phyloP scores from a whole-genome alignment of 1,139 yeast species.

The Zygosaccharomyces sapae region DNA sequence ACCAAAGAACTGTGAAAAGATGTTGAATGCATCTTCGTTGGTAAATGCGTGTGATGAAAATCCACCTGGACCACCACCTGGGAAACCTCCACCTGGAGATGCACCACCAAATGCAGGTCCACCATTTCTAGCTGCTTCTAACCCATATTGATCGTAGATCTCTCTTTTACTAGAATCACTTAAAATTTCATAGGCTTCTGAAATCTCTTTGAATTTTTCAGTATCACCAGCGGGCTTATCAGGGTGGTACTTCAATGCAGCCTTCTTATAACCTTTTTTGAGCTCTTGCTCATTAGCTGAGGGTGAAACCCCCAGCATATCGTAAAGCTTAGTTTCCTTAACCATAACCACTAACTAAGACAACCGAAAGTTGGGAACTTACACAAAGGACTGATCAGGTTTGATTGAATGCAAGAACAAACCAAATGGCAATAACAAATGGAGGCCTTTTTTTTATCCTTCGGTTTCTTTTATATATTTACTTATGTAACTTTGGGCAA shows the following conservation, averaged over 20 bases:
- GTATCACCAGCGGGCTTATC: slow-evolving; percentile 94
- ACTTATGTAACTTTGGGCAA: too few species aligned
- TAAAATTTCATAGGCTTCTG: slow-evolving; percentile 82
- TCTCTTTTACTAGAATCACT: slow-evolving; percentile 79
- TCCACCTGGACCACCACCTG: slow-evolving; percentile 57
- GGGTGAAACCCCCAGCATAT: slow-evolving; percentile 70
- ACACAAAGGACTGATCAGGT: too few species aligned
- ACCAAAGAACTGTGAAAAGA: slow-evolving; percentile 46
- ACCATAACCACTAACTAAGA: too few species aligned
- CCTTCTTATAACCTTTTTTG: slow-evolving; percentile 81
- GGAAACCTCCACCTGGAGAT: slow-evolving; percentile 43
- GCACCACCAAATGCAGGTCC: slow-evolving; percentile 61
- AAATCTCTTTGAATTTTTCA: slow-evolving; percentile 87
- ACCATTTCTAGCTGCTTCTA: slow-evolving; percentile 79
- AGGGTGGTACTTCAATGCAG: slow-evolving; percentile 86
- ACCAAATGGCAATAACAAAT: too few species aligned
- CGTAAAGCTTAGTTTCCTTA: slow-evolving; percentile 75
- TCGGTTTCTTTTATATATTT: too few species aligned
- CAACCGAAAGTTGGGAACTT: too few species aligned
- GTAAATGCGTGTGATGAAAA: slow-evolving; percentile 51
- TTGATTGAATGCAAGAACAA: too few species aligned
- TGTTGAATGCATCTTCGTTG: slow-evolving; percentile 78
- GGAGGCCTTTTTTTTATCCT: too few species aligned
- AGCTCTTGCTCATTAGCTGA: slow-evolving; percentile 74
- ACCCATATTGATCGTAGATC: slow-evolving; percentile 79